phyloP scores from a whole-genome alignment of 345 rosid genomes.

The Rhodamnia rubescens region DNA sequence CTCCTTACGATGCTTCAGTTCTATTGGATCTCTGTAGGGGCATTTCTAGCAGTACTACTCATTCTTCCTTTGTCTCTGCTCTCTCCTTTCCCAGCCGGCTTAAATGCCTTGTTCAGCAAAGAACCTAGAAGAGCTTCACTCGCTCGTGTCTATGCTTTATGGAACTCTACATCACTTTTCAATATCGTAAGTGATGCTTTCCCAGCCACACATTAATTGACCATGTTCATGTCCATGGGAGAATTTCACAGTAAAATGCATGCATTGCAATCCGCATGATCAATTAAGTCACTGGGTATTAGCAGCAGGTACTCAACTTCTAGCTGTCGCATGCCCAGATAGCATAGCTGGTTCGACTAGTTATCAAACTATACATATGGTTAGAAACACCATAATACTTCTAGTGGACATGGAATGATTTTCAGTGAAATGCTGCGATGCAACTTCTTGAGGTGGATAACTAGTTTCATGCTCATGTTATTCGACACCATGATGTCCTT shows the following conservation, averaged over 20 bases:
- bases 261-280: background rate
- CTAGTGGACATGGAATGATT: background rate
- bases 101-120: conserved; percentile 90
- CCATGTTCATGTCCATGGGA: background rate
- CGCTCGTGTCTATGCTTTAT: conserved; percentile 76
- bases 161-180: conserved; percentile 85
- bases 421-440: background rate
- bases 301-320: background rate
- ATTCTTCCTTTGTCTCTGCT: conserved; percentile 85
- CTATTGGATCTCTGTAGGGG: conserved; percentile 88
- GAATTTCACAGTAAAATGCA: background rate
- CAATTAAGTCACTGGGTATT: background rate
- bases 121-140: conserved; percentile 89
- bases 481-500: background rate
- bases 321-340: background rate
- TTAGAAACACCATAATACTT: background rate
- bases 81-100: conserved; percentile 89
- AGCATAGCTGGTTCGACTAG: background rate
- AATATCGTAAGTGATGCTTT: conserved; percentile 59
- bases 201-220: background rate
- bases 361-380: background rate
- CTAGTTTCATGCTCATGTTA: background rate
- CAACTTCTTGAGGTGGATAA: background rate
- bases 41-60: conserved; percentile 78
- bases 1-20: conserved; percentile 78